Base-by-base conservation (phyloP, 2,329 filamentous ascomycete genomes). In the Trichothecium sympodiale region DNA sequence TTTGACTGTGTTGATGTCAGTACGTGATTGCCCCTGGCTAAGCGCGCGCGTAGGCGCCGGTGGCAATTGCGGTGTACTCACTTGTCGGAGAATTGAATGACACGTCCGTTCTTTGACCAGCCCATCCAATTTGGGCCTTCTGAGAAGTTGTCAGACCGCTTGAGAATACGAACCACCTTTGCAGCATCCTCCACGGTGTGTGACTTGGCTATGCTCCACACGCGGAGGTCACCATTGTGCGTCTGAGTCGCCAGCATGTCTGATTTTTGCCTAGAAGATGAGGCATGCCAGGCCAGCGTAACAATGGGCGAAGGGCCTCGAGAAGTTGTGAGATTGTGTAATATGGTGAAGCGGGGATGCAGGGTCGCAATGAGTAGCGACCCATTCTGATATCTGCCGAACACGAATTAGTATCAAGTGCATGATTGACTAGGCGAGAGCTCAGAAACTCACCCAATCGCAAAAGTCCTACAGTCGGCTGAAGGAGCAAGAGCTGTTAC, bases 161-260 rank as follows among this genome's bases (percentile, higher is more conserved):
- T 89, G 33, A 98, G 64, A 18, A 93, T 80, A 42, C 91, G 74
- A 40, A 96, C 93, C 7, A 95, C 83, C 51, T 88, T 89, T 26
- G 88, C 88, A 14, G 80, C 71, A 46, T 94, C 83, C 33, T 71
- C 76, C 48, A 72, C 59, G 54, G 78, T 69, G 55, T 80, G 65
- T 40, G 72, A 74, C 59, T 96, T 98, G 15, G 89, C 77, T 36
- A 98, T 83, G 52, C 91, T 98, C 91, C 91, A 98, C 15, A 98
- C 88, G 46, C 88, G 75, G 31, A 98, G 65, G 52, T 98, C 89
- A 15, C 91, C 89, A 52, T 95, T 88, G 35, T 82, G 74, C 4
- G 86, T 91, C 59, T 96, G 89, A 8, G 87, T 84, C 2, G 89
- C 89, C 49, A 98, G 66, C 91, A 98, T 98, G 52, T 96, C 89